Base-by-base conservation (phyloP, 1,284 basidiomycete species). In the Boletus mariae region DNA sequence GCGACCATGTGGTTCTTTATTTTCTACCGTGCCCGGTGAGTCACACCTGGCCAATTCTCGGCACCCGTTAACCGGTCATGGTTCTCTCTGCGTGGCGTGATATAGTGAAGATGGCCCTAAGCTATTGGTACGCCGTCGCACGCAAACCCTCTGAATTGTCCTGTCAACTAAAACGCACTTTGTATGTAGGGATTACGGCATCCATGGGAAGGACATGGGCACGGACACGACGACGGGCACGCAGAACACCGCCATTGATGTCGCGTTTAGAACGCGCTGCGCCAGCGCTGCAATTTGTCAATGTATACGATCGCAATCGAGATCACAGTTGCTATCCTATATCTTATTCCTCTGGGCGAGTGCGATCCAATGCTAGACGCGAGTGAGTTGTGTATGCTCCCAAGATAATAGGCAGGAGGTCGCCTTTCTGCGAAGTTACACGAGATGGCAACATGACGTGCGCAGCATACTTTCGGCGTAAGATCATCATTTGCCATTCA, bases 1-100 rank as follows among this genome's bases (percentile, higher is more conserved):
- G 93, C 92, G 37, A 83, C 85, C 41, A 96, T 96, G 93, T 96
- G 92, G 92, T 96, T 96, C 84, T 97, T 94, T 80, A 91, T 96
- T 71, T 95, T 96, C 78, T 96, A 95, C 75, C 85, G 92, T 56
- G 87, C 90, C 59, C 80, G 92, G 92, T 94, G 65, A 70, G 89
- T 79, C 12, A 1, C 34, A 15, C 23, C 11, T 6, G 37, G 11
- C 38, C 43, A 28, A 43, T 47, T 45, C 47, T 57, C 35, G 48
- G 45, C 44, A 7, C 8, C 48, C 38, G 20, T 26, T 50, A 44
- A 49, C 38, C 37, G 35, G 49, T 40, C 57, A 32, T 34, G 37
- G 47, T 5, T n/a, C 49, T n/a, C 49, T 42, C 60, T 25, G 5
- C n/a, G 25, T 35, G 48, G 40, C 31, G 10, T 17, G 28, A 4